Evolutionary conservation across 1,284 basidiomycete genomes (phyloP).

Genomic region (Hymenochaete sp.): DNA sequence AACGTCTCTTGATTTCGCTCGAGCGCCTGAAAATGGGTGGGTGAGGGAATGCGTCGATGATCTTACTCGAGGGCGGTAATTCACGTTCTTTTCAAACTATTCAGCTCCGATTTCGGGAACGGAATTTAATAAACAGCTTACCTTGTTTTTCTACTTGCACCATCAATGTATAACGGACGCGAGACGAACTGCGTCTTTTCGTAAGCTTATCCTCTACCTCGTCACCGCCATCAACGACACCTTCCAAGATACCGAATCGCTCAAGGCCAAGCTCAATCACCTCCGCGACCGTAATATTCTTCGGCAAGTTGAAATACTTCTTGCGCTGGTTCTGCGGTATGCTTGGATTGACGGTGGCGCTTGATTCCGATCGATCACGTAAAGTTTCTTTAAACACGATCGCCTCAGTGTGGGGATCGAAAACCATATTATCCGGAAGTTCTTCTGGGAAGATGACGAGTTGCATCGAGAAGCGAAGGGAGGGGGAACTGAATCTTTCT

Average conservation of each 20-base stretch:
- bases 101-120: constrained; percentile 11
- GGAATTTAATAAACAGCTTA: constrained; percentile 26
- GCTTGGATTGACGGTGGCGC: constrained; percentile 37
- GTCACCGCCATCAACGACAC: constrained; percentile 95
- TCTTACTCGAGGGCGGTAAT: constrained; percentile 66
- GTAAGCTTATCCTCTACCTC: constrained; percentile 88
- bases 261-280: constrained; percentile 90
- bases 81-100: constrained; percentile 50
- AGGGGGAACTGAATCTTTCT: constrained; percentile 72
- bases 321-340: constrained; percentile 54
- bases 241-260: constrained; percentile 87
- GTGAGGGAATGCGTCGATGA: constrained; percentile 76
- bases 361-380: constrained; percentile 40
- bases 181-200: constrained; percentile 67
- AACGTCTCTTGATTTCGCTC: constrained; percentile 72
- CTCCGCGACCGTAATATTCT: constrained; percentile 92
- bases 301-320: constrained; percentile 82
- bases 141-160: constrained; percentile 55
- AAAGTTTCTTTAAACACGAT: constrained; percentile 75
- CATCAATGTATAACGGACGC: constrained; percentile 75
- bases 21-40: constrained; percentile 65
- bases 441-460: constrained; percentile 82
- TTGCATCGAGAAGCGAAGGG: constrained; percentile 78
- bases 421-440: constrained; percentile 86
- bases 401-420: constrained; percentile 86